A percentile compares a stretch with the other conserved stretches of the same genome.
phyloP scores from a whole-genome alignment of 345 rosid species.

The Isatis tinctoria region DNA sequence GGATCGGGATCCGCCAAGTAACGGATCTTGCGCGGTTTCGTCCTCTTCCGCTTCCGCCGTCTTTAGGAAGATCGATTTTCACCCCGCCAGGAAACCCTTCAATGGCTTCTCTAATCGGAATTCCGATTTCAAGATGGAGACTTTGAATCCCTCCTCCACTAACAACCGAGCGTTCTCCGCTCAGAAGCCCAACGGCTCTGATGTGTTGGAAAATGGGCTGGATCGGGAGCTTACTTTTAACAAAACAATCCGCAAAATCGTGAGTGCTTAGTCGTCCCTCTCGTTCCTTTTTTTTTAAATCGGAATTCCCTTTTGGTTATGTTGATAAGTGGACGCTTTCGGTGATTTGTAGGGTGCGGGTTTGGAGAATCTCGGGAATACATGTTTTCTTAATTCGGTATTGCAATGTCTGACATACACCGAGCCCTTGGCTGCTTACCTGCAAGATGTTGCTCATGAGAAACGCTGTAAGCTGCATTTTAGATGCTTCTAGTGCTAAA shows the following conservation, averaged over 20 bases:
- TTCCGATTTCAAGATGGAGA: slow-evolving; percentile 70
- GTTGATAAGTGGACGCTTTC: background rate
- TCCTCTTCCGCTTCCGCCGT: slow-evolving; percentile 29
- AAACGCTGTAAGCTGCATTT: slow-evolving; percentile 58
- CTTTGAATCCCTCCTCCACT: slow-evolving; percentile 51
- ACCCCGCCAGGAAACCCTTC: slow-evolving; percentile 56
- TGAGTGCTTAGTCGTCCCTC: slow-evolving; percentile 35
- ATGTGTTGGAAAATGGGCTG: slow-evolving; percentile 44
- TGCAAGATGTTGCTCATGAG: slow-evolving; percentile 79
- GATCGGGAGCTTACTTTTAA: slow-evolving; percentile 70
- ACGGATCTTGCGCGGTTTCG: slow-evolving; percentile 34
- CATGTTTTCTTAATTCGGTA: slow-evolving; percentile 95
- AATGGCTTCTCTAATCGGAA: slow-evolving; percentile 33
- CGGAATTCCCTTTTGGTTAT: background rate
- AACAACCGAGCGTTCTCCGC: slow-evolving; percentile 19
- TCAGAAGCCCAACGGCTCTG: slow-evolving; percentile 47
- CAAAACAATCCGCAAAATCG: slow-evolving; percentile 66
- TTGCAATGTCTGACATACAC: slow-evolving; percentile 94
- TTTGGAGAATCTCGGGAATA: slow-evolving; percentile 88
- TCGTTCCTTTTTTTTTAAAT: background rate
- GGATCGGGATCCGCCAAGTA: slow-evolving; percentile 30
- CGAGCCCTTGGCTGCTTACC: slow-evolving; percentile 87
- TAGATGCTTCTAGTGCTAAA: background rate
- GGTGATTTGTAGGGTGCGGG: slow-evolving; percentile 80
- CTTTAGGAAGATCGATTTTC: slow-evolving; percentile 54